Evolutionary conservation across 2,329 filamentous ascomycete genomes (phyloP), one percentile per base, ranked within the genome.

Genomic region (Aspergillus sp.): DNA sequence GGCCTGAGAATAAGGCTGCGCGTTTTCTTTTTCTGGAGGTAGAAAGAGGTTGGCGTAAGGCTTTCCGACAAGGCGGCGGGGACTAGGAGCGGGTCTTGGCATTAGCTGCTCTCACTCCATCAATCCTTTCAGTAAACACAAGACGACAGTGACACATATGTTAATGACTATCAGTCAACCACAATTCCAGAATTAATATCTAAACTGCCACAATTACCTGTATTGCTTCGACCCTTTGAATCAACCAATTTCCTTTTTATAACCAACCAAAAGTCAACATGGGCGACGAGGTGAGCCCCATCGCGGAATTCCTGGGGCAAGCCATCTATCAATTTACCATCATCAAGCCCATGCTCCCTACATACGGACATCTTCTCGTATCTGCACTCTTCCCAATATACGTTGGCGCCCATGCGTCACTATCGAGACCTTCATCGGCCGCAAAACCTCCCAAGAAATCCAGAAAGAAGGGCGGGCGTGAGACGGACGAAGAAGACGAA

Each of bases 311-410:
- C 35, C 53, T 73, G 35, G 69, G 68, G 34, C 62, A 64, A 43
- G 56, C 64, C 32, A 63, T 71, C 51, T 72, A 73, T 52, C 69
- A 73, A 44, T 73, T 75, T 48, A 60, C 67, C 36, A 51, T 55
- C 35, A 48, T 70, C 43, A 67, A 62, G 48, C 74, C 73, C 10
- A 57, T 76, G 26, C 57, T 82, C 29, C 76, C 77, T 9, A 80
- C 78, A 7, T 78, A 83, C 56, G 57, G 74, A 0, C 82, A 85
- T 62, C 70, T 86, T 8, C 69, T 85, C 45, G 60, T 82, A 49
- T 83, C 86, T 29, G 84, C 89, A 9, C 67, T 95, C 10, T 82
- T 86, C 52, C 87, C 89, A 45, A 94, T 96, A 61, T 93, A 86
- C 67, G 76, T 88, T 4, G 87, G 86, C 42, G 81, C 89, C 6